These are phyloP conservation scores for Tetradesmus lagerheimii DNA, from an alignment of 139 green algal genomes.

Conservation along the genomic window DNA sequence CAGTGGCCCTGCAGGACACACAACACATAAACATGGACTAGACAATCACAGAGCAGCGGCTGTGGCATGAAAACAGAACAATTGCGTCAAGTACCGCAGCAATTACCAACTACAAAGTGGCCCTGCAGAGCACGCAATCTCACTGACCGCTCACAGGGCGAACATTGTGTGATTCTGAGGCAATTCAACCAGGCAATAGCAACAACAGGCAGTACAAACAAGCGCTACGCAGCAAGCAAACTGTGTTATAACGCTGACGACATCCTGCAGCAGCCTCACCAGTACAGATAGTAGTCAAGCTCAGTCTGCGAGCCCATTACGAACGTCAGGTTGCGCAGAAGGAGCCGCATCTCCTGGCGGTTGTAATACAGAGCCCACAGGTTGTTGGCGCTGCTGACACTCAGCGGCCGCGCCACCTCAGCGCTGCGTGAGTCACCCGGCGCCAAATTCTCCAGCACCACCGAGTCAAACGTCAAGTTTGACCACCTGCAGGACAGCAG, in stretches of 20 bases:
- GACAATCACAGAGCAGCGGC: not conserved
- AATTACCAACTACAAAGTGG: too few species aligned
- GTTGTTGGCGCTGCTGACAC: conserved; percentile 38
- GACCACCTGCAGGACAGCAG: not conserved
- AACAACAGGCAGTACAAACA: too few species aligned
- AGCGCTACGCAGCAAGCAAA: too few species aligned
- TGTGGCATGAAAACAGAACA: too few species aligned
- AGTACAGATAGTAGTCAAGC: conserved; percentile 32
- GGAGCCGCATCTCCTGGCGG: not conserved
- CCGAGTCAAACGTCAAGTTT: conserved; percentile 29
- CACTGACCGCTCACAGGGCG: too few species aligned
- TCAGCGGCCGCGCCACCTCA: conserved; percentile 21
- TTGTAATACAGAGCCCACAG: conserved; percentile 15
- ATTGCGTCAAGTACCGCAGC: too few species aligned
- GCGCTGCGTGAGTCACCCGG: conserved; percentile 20
- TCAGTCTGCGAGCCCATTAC: not conserved
- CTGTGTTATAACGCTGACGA: too few species aligned
- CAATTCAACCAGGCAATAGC: too few species aligned
- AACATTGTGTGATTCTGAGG: too few species aligned
- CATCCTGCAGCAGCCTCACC: conserved; percentile 7
- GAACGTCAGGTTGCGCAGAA: conserved; percentile 11
- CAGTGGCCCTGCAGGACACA: not conserved
- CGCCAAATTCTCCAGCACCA: conserved; percentile 39
- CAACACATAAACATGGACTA: not conserved
- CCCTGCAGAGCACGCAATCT: too few species aligned